A percentile compares a stretch with the other conserved stretches of the same genome.
Evolutionary conservation across 768 basidiomycete genomes (phyloP).

Genomic region (Mycena metata): DNA sequence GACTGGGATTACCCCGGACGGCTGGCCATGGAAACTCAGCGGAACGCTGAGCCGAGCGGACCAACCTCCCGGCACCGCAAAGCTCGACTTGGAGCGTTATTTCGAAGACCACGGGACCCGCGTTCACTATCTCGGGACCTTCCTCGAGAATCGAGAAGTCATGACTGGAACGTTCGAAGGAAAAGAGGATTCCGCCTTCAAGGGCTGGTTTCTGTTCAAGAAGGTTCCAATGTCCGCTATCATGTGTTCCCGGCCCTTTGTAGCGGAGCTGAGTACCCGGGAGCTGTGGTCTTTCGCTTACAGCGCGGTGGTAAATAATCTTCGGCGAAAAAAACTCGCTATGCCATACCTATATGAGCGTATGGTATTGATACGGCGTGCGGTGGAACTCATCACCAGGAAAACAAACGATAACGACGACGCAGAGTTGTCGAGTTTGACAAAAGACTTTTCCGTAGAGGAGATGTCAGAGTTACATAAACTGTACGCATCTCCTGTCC

Average conservation of each 20-base stretch:
- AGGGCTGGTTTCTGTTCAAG: conserved; percentile 25
- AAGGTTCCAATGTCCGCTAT: conserved; percentile 9
- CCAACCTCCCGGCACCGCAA: not conserved
- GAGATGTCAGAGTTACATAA: too few relatives aligned
- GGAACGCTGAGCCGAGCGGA: conserved; percentile 5
- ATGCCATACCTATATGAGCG: not conserved
- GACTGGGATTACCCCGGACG: too few relatives aligned
- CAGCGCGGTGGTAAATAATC: conserved; percentile 2
- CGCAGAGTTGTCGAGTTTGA: too few relatives aligned
- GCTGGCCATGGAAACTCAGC: not conserved
- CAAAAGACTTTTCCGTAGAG: too few relatives aligned
- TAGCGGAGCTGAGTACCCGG: not conserved
- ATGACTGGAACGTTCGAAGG: conserved; percentile 21
- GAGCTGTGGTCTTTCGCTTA: conserved; percentile 17
- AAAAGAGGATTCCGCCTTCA: not conserved
- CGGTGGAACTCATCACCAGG: too few relatives aligned
- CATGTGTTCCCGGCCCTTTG: conserved; percentile 26
- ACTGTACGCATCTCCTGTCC: too few relatives aligned
- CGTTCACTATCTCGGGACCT: conserved; percentile 19
- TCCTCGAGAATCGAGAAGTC: not conserved
- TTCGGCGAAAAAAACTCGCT: conserved; percentile 10
- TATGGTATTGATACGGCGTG: not conserved
- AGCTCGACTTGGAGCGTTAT: conserved; percentile 7
- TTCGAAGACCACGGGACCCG: conserved; percentile 7
- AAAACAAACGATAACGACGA: too few relatives aligned